Percentiles rank a stretch among this genome's conserved stretches.
Conservation (phyloP, 75 land plant genomes). For the Picea sitchensis region DNA sequence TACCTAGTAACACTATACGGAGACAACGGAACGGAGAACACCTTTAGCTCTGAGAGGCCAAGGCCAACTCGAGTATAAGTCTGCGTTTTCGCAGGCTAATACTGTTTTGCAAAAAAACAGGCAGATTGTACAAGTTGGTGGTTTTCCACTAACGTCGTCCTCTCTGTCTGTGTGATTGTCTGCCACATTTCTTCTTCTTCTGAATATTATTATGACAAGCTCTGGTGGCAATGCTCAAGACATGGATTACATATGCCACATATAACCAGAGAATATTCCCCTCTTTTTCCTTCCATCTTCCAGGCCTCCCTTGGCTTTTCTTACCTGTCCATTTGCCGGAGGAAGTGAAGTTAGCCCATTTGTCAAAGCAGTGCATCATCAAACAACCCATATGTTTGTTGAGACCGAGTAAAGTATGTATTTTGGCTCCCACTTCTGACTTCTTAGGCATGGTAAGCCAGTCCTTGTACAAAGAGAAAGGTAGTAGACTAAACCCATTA, state of each 20-base stretch:
- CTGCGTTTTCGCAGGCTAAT: too few species aligned
- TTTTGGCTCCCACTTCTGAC: too few species aligned
- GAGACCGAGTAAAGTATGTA: background rate
- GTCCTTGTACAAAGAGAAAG: background rate
- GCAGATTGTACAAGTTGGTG: background rate
- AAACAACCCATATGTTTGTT: background rate
- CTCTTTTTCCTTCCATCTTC: background rate
- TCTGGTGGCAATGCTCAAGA: background rate
- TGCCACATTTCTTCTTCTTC: constrained; percentile 4
- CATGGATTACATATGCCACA: constrained; percentile 5
- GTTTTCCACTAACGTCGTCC: constrained; percentile 5
- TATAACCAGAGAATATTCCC: constrained; percentile 7
- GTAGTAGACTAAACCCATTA: background rate
- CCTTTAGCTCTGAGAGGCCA: too few species aligned
- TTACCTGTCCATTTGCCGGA: background rate
- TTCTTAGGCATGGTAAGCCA: too few species aligned
- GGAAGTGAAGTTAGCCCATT: background rate
- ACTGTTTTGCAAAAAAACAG: too few species aligned
- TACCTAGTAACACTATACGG: too few species aligned
- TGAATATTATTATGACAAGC: background rate
- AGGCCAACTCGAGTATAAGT: too few species aligned
- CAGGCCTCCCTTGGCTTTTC: background rate
- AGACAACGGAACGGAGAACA: too few species aligned
- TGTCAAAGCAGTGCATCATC: background rate
- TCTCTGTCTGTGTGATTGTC: background rate